Evolutionary conservation across 768 basidiomycete species (phyloP), one percentile per base, ranked within the genome.

Genomic region (Leccinum aurantiacum): DNA sequence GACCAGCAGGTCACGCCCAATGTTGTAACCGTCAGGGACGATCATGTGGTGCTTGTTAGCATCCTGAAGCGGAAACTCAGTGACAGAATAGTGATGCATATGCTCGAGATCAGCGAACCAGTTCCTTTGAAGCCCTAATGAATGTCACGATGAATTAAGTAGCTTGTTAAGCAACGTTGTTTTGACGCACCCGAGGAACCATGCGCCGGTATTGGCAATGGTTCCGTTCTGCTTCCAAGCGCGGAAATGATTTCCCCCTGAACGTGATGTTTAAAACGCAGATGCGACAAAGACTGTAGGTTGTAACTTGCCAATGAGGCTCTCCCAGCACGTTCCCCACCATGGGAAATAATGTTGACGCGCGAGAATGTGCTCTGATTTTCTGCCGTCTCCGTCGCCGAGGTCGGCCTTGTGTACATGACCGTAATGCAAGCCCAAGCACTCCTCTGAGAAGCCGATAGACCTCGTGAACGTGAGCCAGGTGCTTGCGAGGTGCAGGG

Each of bases 151-250:
- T 63, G 19, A 62, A 44, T 59, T 29, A 57, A 33, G 33, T 35
- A 35, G 33, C 19, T 19, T 25, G 31, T 1, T 31, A 47, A 49
- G 56, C 11, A 24, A 22, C 11, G 2, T 6, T 47, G 3, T 14
- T 47, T 63, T 8, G 41, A 78, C 84, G 46, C 69, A 89, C 90
- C 84, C 91, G 10, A 95, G 77, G 67, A 94, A 94, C 92, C 92
- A 94, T 8, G 92, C 92, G 1, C 88, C 84, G 52, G 83, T 88
- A 65, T 87, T 77, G 0, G 83, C 90, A 17, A 77, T 67, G 0
- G 88, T 86, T 3, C 91, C 92, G 64, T 93, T 91, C 79, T 95
- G 92, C 68, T 85, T 86, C 92, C 92, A 95, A 8, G 91, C 91
- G 53, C 92, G 82, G 67, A 91, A 95, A 69, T 95, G 93, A 59